Base-by-base conservation (phyloP, 352 stramenopile species). In the Phytophthora multivora region DNA sequence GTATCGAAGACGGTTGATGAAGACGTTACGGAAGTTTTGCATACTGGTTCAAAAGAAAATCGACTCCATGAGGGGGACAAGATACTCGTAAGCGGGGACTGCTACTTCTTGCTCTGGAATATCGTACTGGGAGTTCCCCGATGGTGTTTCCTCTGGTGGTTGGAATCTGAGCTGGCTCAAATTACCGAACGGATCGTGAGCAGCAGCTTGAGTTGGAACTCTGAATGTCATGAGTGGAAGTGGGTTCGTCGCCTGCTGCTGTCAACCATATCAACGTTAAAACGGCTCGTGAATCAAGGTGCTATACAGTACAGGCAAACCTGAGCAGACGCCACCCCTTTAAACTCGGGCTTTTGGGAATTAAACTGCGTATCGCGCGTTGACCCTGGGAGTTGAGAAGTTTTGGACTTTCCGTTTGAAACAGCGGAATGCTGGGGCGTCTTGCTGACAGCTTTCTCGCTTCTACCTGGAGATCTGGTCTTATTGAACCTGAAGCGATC, bases 31-130 rank as follows among this genome's bases (percentile, higher is more conserved):
- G 11, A 50, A 11, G n/a, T 45, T 51, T 30, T 38, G 52, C n/a
- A 40, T 36, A 41, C 48, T 19, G 45, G 46, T 47, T 66, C 52
- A 81, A 41, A 83, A 83, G 61, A 75, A 79, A 33, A 83, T 56
- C 5, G 61, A 69, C 5, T 75, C 59, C 51, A 83, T 71, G 15
- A 70, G 63, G 38, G 23, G 46, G 31, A 7, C 56, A 12, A 62
- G 46, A 35, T 41, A 45, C 2, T 67, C 57, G 39, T 56, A 60
- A 19, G 63, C 46, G 19, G 40, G 23, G 16, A 64, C 46, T 8
- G 69, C 46, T 11, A n/a, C 26, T 56, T 69, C 47, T 0, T 57
- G 28, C 5, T 58, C 23, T 31, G 26, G 6, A 19, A 28, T 12
- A 39, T n/a, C 19, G 19, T 8, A 31, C 18, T 38, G 4, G n/a